phyloP scores from a whole-genome alignment of 2,329 filamentous ascomycete genomes.

The Penicillium sp. region DNA sequence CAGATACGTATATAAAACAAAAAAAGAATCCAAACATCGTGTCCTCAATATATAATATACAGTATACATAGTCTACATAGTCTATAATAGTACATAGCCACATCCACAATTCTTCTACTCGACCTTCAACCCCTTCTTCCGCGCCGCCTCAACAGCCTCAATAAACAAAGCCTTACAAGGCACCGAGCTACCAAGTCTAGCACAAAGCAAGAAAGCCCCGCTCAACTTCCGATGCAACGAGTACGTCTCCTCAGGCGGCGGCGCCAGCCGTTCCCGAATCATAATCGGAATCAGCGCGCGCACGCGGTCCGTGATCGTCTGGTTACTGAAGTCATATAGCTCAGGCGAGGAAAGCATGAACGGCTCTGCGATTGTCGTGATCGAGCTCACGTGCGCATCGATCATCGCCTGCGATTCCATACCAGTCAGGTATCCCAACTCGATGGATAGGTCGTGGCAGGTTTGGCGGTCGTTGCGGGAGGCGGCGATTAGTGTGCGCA shows the following conservation, averaged over 20 bases:
- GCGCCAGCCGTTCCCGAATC: conserved; percentile 82
- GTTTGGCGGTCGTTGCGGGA: conserved; percentile 64
- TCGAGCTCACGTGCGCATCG: conserved; percentile 82
- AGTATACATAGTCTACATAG: conserved; percentile 1
- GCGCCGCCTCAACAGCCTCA: conserved; percentile 34
- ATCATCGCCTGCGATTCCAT: conserved; percentile 83
- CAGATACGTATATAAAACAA: no score
- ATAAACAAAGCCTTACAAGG: conserved; percentile 75
- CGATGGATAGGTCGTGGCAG: conserved; percentile 67
- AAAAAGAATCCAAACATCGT: neutral
- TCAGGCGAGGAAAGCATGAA: conserved; percentile 75
- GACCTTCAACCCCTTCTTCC: conserved; percentile 20
- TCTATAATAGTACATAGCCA: conserved; percentile 4
- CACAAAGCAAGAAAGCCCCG: conserved; percentile 90
- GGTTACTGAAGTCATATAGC: conserved; percentile 86
- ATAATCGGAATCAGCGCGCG: conserved; percentile 86
- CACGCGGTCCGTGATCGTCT: conserved; percentile 95
- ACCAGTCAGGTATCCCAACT: conserved; percentile 88
- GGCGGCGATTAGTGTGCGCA: conserved; percentile 76
- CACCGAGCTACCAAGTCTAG: conserved; percentile 78
- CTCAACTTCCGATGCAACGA: conserved; percentile 92
- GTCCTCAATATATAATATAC: neutral
- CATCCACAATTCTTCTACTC: neutral
- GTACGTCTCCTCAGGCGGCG: conserved; percentile 97
- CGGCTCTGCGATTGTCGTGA: conserved; percentile 88